Conservation (phyloP, 768 basidiomycete genomes). For the Kwoniella mangroviensis region DNA sequence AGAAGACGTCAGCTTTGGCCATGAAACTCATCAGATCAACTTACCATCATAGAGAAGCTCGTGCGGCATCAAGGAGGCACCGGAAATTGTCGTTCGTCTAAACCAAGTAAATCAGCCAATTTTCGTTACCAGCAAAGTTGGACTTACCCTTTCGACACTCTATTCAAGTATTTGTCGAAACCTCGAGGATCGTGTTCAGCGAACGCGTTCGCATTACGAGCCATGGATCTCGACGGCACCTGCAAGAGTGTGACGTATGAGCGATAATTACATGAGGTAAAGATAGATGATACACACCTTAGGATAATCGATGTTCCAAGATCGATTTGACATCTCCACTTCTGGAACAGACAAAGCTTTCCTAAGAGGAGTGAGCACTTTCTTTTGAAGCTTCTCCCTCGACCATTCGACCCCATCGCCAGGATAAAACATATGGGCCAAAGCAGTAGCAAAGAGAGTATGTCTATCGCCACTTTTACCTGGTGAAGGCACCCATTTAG, state of each 20-base stretch:
- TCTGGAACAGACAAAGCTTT: slow-evolving; percentile 63
- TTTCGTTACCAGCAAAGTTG: neutral
- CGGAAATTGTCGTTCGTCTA: slow-evolving; percentile 64
- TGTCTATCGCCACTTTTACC: slow-evolving; percentile 66
- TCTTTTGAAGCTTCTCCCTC: slow-evolving; percentile 67
- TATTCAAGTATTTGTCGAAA: slow-evolving; percentile 65
- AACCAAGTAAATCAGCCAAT: neutral
- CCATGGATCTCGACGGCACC: slow-evolving; percentile 67
- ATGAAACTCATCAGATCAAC: slow-evolving; percentile 11
- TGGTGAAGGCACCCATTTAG: slow-evolving; percentile 74
- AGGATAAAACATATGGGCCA: slow-evolving; percentile 64
- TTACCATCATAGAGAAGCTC: slow-evolving; percentile 63
- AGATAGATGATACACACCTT: slow-evolving; percentile 57
- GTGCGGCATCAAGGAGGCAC: slow-evolving; percentile 67
- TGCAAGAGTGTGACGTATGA: neutral
- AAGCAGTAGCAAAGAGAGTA: slow-evolving; percentile 70
- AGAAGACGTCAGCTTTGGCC: neutral
- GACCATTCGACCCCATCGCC: slow-evolving; percentile 60
- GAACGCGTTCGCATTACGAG: slow-evolving; percentile 65
- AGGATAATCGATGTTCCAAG: slow-evolving; percentile 44
- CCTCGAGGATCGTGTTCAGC: slow-evolving; percentile 66
- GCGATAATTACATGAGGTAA: neutral
- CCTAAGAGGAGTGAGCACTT: slow-evolving; percentile 68
- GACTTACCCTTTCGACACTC: slow-evolving; percentile 63
- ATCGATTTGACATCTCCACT: slow-evolving; percentile 65